Percentiles rank a stretch among this genome's conserved stretches.
Conservation (phyloP, 2,329 filamentous ascomycete species). For the Pseudovirgaria hyperparasitica region DNA sequence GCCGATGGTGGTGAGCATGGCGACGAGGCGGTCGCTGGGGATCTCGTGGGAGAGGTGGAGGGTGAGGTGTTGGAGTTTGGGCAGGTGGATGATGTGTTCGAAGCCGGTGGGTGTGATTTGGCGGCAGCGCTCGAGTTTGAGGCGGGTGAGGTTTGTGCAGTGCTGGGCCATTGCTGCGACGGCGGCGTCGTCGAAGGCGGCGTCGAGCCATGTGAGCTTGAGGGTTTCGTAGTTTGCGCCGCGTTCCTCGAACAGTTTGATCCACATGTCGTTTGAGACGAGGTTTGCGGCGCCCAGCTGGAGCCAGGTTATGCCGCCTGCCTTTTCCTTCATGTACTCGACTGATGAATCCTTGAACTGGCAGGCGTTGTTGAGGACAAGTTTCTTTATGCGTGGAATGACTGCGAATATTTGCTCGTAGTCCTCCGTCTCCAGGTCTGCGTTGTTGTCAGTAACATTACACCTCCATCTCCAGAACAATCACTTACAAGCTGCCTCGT, state of each 20-base stretch:
- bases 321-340: constrained; percentile 64
- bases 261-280: constrained; percentile 65
- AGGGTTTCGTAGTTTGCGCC: constrained; percentile 54
- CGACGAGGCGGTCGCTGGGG: constrained; percentile 43
- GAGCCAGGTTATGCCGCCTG: constrained; percentile 55
- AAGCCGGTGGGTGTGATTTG: constrained; percentile 56
- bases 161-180: constrained; percentile 47
- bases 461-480: constrained; percentile 34
- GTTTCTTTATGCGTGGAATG: constrained; percentile 52
- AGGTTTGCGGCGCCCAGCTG: constrained; percentile 79
- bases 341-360: constrained; percentile 82
- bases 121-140: constrained; percentile 77
- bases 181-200: constrained; percentile 61
- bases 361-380: constrained; percentile 74
- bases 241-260: constrained; percentile 51
- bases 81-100: constrained; percentile 52
- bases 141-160: constrained; percentile 56
- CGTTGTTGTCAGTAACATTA: constrained; percentile 1
- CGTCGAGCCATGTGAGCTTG: constrained; percentile 75
- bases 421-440: constrained; percentile 59
- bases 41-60: constrained; percentile 52
- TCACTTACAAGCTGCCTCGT: constrained; percentile 44
- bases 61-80: constrained; percentile 60
- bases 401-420: constrained; percentile 69
- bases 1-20: constrained; percentile 52